Percentiles rank a stretch among this genome's conserved stretches.
Evolutionary conservation across 2,329 filamentous ascomycete species (phyloP).

Genomic region (Fusarium sp.): DNA sequence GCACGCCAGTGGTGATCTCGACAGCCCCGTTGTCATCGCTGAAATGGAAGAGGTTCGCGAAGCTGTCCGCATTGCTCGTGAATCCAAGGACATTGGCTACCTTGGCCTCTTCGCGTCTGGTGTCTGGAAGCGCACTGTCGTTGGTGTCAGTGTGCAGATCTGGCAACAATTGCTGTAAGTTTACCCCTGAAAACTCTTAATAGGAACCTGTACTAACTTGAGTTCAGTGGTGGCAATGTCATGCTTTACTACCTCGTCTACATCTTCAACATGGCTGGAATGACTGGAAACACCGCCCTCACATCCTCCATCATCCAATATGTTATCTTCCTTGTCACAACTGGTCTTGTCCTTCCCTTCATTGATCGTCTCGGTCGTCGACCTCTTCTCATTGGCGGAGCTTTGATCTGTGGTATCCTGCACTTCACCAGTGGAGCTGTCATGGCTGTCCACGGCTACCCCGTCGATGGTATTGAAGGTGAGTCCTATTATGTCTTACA

Average conservation of each 20-base stretch:
- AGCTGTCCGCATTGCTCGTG: slow-evolving; percentile 55
- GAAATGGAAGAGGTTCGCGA: slow-evolving; percentile 68
- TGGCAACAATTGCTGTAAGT: slow-evolving; percentile 64
- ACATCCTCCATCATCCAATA: slow-evolving; percentile 68
- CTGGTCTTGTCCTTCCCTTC: slow-evolving; percentile 62
- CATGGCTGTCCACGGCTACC: slow-evolving; percentile 63
- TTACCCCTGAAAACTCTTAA: rapidly evolving
- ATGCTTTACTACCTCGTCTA: slow-evolving; percentile 73
- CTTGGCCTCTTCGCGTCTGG: slow-evolving; percentile 60
- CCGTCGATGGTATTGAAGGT: slow-evolving; percentile 58
- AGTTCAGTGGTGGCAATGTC: slow-evolving; percentile 61
- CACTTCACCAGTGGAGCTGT: slow-evolving; percentile 64
- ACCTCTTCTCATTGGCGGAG: slow-evolving; percentile 60
- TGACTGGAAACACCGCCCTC: slow-evolving; percentile 57
- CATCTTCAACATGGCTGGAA: slow-evolving; percentile 71
- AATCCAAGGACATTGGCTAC: slow-evolving; percentile 56
- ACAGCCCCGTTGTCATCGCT: slow-evolving; percentile 67
- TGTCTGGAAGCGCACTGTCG: slow-evolving; percentile 65
- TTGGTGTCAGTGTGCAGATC: slow-evolving; percentile 65
- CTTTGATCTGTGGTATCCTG: slow-evolving; percentile 59
- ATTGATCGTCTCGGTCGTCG: slow-evolving; percentile 65
- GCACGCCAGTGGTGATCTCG: slow-evolving; percentile 67
- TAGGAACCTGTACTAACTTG: neutral
- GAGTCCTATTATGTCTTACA: neutral
- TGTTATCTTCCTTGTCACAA: slow-evolving; percentile 67